phyloP scores from a whole-genome alignment of 768 basidiomycete genomes.

The Tylopilus vinaceipallidus region DNA sequence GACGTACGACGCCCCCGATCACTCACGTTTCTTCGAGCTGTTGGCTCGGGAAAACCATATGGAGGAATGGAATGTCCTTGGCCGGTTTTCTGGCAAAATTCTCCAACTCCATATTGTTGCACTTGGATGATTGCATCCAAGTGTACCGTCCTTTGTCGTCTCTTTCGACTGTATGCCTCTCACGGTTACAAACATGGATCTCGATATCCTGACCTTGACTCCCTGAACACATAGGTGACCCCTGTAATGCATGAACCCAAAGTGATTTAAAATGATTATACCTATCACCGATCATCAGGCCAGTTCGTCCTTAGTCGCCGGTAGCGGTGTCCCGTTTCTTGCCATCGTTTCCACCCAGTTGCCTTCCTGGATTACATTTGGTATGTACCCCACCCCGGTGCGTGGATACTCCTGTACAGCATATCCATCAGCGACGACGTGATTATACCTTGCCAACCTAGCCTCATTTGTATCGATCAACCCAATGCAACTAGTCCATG shows the following conservation, averaged over 20 bases:
- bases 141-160: slow-evolving; percentile 20
- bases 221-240: too few relatives aligned
- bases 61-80: slow-evolving; percentile 14
- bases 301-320: too few relatives aligned
- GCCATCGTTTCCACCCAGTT: too few relatives aligned
- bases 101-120: slow-evolving; percentile 31
- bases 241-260: too few relatives aligned
- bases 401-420: slow-evolving; percentile 21
- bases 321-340: too few relatives aligned
- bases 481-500: slow-evolving; percentile 15
- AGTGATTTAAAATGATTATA: too few relatives aligned
- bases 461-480: slow-evolving; percentile 33
- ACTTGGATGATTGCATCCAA: slow-evolving; percentile 28
- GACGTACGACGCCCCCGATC: slow-evolving; percentile 10
- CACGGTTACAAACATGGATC: slow-evolving; percentile 30
- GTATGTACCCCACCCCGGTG: too few relatives aligned
- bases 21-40: slow-evolving; percentile 30
- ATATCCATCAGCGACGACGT: neutral
- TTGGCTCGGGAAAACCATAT: slow-evolving; percentile 24
- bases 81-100: slow-evolving; percentile 25
- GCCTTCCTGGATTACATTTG: too few relatives aligned
- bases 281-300: too few relatives aligned
- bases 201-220: too few relatives aligned
- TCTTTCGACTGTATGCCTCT: slow-evolving; percentile 33
- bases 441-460: slow-evolving; percentile 1